Conservation (phyloP, 1,284 basidiomycete species). For the Ceratobasidium sp. region DNA sequence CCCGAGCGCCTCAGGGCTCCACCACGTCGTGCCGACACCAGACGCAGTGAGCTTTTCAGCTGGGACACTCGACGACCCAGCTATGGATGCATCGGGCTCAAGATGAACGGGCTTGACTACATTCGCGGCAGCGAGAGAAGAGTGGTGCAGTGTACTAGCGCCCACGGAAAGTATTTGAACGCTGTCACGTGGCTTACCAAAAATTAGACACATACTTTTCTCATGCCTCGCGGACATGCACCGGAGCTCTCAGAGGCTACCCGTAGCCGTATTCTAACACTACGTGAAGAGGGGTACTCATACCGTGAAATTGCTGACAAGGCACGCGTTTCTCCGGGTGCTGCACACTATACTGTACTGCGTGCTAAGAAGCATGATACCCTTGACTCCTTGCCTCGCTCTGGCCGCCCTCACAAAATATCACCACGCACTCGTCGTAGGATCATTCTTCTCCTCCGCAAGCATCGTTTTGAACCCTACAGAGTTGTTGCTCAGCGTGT, state of each 20-base stretch:
- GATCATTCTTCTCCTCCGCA: background rate
- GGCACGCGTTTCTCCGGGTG: background rate
- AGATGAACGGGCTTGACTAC: no score
- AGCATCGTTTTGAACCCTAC: background rate
- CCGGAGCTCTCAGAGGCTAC: background rate
- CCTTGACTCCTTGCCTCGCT: background rate
- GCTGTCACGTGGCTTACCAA: background rate
- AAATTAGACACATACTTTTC: background rate
- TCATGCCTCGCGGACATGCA: background rate
- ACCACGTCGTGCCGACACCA: slow-evolving; percentile 2
- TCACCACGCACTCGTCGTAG: background rate
- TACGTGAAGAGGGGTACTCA: background rate
- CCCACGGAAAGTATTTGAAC: no score
- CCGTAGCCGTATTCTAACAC: background rate
- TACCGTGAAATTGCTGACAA: background rate
- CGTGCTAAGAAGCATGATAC: background rate
- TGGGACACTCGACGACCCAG: background rate
- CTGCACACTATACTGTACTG: background rate
- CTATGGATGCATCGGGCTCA: no score
- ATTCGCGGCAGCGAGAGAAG: no score
- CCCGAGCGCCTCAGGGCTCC: slow-evolving; percentile 25
- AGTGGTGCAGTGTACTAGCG: no score
- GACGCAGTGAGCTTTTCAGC: slow-evolving; percentile 3
- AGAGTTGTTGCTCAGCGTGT: background rate
- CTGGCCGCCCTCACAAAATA: background rate